A percentile compares a stretch with the other conserved stretches of the same genome.
Conservation (phyloP, 768 basidiomycete species). For the Hypsizygus marmoreus region DNA sequence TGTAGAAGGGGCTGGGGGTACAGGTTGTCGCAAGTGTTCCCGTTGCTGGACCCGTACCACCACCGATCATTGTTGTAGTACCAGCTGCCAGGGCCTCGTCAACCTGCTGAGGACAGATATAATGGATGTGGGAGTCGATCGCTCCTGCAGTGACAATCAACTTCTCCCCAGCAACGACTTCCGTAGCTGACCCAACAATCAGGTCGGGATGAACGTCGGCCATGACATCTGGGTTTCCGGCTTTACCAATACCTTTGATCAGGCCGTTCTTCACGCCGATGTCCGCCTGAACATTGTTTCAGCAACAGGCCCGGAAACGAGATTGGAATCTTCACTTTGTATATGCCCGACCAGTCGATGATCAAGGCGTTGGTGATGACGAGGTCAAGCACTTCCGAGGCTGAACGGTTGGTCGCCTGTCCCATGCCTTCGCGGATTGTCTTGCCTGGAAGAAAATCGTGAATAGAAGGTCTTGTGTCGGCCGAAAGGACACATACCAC, state of each 20-base stretch:
- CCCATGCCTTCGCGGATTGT: slow-evolving; percentile 97
- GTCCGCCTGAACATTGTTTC: slow-evolving; percentile 65
- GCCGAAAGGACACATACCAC: slow-evolving; percentile 50
- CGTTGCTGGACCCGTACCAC: slow-evolving; percentile 92
- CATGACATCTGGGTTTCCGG: slow-evolving; percentile 96
- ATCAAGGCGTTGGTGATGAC: slow-evolving; percentile 96
- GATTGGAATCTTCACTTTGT: slow-evolving; percentile 60
- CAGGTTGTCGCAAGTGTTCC: slow-evolving; percentile 94
- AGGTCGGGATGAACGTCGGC: slow-evolving; percentile 70
- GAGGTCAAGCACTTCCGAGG: slow-evolving; percentile 76
- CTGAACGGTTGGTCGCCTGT: slow-evolving; percentile 74
- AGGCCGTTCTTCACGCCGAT: slow-evolving; percentile 85
- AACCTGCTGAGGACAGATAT: slow-evolving; percentile 93
- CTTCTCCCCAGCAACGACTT: slow-evolving; percentile 95
- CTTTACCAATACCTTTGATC: slow-evolving; percentile 93
- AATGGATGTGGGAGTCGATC: slow-evolving; percentile 91
- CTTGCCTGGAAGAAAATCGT: slow-evolving; percentile 62
- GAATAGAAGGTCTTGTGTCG: neutral
- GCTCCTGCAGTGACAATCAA: slow-evolving; percentile 93
- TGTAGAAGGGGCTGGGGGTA: slow-evolving; percentile 87
- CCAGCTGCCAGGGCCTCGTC: slow-evolving; percentile 81
- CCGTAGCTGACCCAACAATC: slow-evolving; percentile 87
- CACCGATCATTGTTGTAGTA: slow-evolving; percentile 93
- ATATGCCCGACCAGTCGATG: slow-evolving; percentile 93
- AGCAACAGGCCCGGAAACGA: neutral